Percentiles rank a stretch among this genome's conserved stretches.
Evolutionary conservation across 2,329 filamentous ascomycete species (phyloP).

Genomic region (Beauveria varroae): DNA sequence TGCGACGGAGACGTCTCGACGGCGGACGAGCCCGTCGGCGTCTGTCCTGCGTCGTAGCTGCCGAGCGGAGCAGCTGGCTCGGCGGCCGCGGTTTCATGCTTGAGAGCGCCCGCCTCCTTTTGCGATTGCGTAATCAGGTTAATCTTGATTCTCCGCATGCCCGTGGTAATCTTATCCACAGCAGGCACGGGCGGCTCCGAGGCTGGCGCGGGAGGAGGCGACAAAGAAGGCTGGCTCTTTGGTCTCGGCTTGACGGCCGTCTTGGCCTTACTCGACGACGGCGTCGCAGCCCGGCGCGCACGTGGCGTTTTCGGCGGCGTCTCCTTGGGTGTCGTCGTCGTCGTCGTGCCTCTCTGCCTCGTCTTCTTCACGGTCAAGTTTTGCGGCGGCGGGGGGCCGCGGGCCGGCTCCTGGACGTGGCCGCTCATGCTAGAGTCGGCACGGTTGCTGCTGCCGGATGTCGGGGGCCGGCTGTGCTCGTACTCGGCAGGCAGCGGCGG

Average conservation of each 20-base stretch:
- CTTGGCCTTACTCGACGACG: constrained; percentile 12
- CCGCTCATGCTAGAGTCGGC: constrained; percentile 35
- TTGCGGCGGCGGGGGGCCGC: background rate
- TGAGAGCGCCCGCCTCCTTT: constrained; percentile 36
- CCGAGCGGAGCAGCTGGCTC: background rate
- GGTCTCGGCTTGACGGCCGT: constrained; percentile 12
- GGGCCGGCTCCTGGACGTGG: constrained; percentile 28
- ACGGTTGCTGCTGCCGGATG: constrained; percentile 20
- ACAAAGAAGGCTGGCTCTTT: background rate
- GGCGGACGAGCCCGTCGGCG: background rate
- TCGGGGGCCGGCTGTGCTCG: constrained; percentile 9
- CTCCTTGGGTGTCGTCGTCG: constrained; percentile 25
- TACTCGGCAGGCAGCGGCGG: constrained; percentile 13
- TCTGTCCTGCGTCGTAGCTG: background rate
- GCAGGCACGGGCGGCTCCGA: constrained; percentile 4
- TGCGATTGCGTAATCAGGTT: constrained; percentile 53
- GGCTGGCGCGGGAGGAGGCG: background rate
- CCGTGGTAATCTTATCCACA: constrained; percentile 47
- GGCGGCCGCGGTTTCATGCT: background rate
- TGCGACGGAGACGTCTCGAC: constrained; percentile 9
- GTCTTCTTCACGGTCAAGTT: constrained; percentile 52
- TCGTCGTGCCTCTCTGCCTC: constrained; percentile 34
- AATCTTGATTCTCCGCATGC: constrained; percentile 57
- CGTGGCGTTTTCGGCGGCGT: constrained; percentile 17
- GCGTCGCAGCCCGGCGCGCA: constrained; percentile 4